Conservation (phyloP, 2,329 filamentous ascomycete species). For the Pezicula radicicola region DNA sequence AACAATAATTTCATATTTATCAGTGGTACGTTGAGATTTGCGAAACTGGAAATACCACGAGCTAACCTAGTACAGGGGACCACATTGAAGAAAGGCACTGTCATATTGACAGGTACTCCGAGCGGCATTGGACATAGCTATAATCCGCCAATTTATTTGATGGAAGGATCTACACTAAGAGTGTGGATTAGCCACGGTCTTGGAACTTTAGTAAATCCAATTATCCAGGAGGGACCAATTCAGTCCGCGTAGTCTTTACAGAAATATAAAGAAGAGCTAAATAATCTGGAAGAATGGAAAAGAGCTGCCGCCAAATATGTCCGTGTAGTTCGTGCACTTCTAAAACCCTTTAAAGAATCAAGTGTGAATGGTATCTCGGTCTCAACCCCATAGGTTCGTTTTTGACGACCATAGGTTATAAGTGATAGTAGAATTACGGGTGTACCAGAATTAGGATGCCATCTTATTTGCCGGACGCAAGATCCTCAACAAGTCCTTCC, state of each 20-base stretch:
- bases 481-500: constrained; percentile 16
- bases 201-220: constrained; percentile 19
- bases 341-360: too few relatives aligned
- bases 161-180: constrained; percentile 22
- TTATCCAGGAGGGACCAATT: constrained; percentile 5
- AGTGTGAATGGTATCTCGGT: too few relatives aligned
- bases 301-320: too few relatives aligned
- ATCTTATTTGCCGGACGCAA: constrained; percentile 5
- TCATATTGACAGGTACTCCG: constrained; percentile 12
- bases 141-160: constrained; percentile 33
- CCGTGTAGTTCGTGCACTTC: too few relatives aligned
- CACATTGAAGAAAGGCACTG: constrained; percentile 8
- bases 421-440: too few relatives aligned
- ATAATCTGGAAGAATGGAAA: not conserved
- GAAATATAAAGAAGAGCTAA: not conserved
- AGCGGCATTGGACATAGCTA: constrained; percentile 6
- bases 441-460: not conserved
- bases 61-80: constrained; percentile 28
- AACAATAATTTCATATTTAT: constrained; percentile 31
- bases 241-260: not conserved
- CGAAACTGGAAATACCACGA: not conserved
- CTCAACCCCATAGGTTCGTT: too few relatives aligned
- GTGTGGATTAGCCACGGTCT: constrained; percentile 17
- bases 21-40: not conserved
- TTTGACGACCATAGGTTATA: too few relatives aligned